Percentiles rank a stretch among this genome's conserved stretches.
Evolutionary conservation across 257 asterid species (phyloP).

Genomic region (Capsicum chinense): DNA sequence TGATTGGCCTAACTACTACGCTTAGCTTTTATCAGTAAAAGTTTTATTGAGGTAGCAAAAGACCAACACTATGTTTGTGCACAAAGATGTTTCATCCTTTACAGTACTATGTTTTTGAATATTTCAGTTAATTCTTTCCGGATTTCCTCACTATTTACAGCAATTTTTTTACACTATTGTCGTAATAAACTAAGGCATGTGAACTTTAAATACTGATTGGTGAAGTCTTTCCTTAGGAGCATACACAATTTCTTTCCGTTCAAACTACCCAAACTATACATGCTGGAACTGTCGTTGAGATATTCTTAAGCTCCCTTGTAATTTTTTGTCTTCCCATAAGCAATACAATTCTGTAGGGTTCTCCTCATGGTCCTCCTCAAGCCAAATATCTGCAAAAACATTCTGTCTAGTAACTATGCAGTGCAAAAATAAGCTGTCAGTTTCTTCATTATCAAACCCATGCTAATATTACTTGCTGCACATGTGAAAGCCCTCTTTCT

Average conservation of each 20-base stretch:
- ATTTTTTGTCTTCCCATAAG: background rate
- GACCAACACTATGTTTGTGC: background rate
- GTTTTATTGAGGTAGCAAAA: slow-evolving; percentile 2
- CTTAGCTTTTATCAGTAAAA: background rate
- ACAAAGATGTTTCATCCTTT: slow-evolving; percentile 9
- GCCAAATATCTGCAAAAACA: background rate
- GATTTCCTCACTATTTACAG: slow-evolving; percentile 8
- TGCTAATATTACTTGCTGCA: background rate
- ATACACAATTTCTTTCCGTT: background rate
- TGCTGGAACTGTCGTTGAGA: background rate
- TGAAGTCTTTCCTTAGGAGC: background rate
- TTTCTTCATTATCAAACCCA: background rate
- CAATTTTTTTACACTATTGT: background rate
- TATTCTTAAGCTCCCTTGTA: background rate
- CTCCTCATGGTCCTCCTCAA: background rate
- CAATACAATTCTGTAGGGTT: background rate
- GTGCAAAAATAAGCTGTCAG: background rate
- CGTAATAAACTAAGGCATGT: slow-evolving; percentile 16
- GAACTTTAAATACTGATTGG: slow-evolving; percentile 3
- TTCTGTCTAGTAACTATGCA: background rate
- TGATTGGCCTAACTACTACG: slow-evolving; percentile 10
- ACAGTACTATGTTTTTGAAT: background rate
- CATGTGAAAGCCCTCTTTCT: background rate
- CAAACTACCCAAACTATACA: background rate
- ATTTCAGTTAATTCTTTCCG: background rate